These are phyloP conservation scores for Aspergillus versicolor DNA, from an alignment of 2,329 filamentous ascomycete species.

Conservation along the genomic window DNA sequence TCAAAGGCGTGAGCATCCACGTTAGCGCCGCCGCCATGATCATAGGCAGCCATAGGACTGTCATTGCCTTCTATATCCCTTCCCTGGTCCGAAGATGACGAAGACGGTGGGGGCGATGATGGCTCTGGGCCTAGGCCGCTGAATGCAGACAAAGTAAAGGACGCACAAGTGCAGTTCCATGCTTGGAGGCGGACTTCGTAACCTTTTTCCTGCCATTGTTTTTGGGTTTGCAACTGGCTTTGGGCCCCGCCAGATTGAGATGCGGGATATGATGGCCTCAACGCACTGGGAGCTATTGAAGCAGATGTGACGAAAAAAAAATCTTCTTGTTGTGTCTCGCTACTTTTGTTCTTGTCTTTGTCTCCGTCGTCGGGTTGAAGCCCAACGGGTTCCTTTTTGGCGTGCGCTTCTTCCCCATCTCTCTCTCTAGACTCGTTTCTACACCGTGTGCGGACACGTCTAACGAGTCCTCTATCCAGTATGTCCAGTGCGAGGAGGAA, in stretches of 20 bases:
- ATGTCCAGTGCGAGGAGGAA: slow-evolving; percentile 84
- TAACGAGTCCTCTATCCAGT: slow-evolving; percentile 74
- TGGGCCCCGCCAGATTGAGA: slow-evolving; percentile 13
- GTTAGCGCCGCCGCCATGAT: too few species aligned
- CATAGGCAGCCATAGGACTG: too few species aligned
- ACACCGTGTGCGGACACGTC: slow-evolving; percentile 26
- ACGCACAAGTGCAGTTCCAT: slow-evolving; percentile 90
- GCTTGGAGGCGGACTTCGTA: slow-evolving; percentile 73
- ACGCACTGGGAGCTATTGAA: slow-evolving; percentile 32
- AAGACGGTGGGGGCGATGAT: not conserved
- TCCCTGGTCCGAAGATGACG: not conserved
- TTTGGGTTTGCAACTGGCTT: slow-evolving; percentile 19
- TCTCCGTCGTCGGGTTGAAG: not conserved
- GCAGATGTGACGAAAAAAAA: slow-evolving; percentile 68
- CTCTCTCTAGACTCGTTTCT: slow-evolving; percentile 1
- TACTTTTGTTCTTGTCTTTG: not conserved
- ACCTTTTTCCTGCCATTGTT: slow-evolving; percentile 24
- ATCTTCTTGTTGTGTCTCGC: slow-evolving; percentile 14
- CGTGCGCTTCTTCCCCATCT: not conserved
- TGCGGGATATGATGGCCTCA: slow-evolving; percentile 19
- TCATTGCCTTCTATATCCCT: slow-evolving; percentile 14
- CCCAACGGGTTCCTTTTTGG: not conserved
- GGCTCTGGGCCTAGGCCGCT: slow-evolving; percentile 37
- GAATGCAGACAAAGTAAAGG: slow-evolving; percentile 75
- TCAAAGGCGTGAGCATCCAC: not conserved